Percentiles rank a stretch among this genome's conserved stretches.
Evolutionary conservation across 345 rosid species (phyloP).

Genomic region (Aethionema arabicum): DNA sequence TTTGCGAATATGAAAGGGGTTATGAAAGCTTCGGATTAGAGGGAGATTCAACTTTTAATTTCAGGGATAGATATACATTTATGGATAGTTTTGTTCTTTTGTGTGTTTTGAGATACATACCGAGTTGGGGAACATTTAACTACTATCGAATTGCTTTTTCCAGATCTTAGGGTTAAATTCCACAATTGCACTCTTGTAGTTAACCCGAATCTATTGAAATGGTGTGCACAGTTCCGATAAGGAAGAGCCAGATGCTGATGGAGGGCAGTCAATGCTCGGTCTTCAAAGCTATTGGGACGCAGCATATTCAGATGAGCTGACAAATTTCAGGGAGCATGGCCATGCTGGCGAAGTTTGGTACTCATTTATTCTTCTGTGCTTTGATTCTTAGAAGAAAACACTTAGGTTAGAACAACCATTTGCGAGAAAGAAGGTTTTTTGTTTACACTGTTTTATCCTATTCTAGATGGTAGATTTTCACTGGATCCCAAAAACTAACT

Average conservation of each 20-base stretch:
- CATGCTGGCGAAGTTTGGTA: constrained; percentile 97
- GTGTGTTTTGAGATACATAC: neutral
- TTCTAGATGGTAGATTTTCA: neutral
- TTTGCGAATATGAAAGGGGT: neutral
- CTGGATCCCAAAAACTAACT: neutral
- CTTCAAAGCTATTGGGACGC: constrained; percentile 94
- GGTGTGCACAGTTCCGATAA: constrained; percentile 72
- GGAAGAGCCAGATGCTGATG: constrained; percentile 88
- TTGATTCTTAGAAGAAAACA: neutral
- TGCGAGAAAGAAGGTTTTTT: neutral
- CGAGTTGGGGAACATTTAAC: neutral
- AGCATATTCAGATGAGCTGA: constrained; percentile 86
- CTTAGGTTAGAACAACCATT: neutral
- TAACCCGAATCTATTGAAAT: constrained; percentile 1
- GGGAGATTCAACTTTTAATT: neutral
- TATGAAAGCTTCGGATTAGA: constrained; percentile 5
- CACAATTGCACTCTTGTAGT: neutral
- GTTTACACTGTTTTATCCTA: neutral
- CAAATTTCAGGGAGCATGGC: constrained; percentile 88
- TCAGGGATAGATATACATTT: neutral
- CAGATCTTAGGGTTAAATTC: constrained; percentile 28
- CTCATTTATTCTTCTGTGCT: neutral
- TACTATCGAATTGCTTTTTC: neutral
- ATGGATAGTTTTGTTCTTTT: neutral
- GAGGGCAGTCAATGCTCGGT: constrained; percentile 76